Percentiles rank a stretch among this genome's conserved stretches.
These are phyloP conservation scores for Ailanthus altissimus DNA, from an alignment of 345 rosid species.

Conservation along the genomic window DNA sequence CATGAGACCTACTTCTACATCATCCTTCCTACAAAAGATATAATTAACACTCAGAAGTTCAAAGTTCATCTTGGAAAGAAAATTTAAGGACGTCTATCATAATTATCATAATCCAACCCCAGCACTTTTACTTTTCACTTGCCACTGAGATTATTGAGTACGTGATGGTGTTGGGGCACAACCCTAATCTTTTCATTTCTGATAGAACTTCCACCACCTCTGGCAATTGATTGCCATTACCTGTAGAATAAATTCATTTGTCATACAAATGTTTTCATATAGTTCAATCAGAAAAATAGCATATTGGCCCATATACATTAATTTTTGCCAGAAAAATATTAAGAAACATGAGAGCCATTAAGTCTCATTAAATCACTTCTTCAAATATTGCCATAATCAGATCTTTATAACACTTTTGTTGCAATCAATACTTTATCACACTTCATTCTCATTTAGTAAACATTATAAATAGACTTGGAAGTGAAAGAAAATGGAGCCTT, in stretches of 20 bases:
- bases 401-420: not conserved
- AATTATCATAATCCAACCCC: constrained; percentile 11
- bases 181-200: constrained; percentile 64
- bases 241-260: constrained; percentile 42
- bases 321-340: not conserved
- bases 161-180: constrained; percentile 71
- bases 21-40: constrained; percentile 63
- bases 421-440: not conserved
- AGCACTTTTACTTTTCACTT: constrained; percentile 65
- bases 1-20: constrained; percentile 63
- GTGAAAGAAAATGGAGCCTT: not conserved
- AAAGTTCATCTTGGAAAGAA: constrained; percentile 12
- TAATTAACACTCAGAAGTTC: constrained; percentile 6
- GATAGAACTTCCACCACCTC: constrained; percentile 75
- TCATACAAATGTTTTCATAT: constrained; percentile 10
- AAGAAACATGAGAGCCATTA: not conserved
- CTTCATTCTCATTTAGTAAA: not conserved
- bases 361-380: not conserved
- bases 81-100: not conserved
- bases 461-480: not conserved
- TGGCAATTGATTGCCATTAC: constrained; percentile 82
- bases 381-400: not conserved
- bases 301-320: not conserved
- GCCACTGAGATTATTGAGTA: constrained; percentile 84
- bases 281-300: not conserved